Conservation (phyloP, 163 green algal species). For the Scenedesmus sp. region DNA sequence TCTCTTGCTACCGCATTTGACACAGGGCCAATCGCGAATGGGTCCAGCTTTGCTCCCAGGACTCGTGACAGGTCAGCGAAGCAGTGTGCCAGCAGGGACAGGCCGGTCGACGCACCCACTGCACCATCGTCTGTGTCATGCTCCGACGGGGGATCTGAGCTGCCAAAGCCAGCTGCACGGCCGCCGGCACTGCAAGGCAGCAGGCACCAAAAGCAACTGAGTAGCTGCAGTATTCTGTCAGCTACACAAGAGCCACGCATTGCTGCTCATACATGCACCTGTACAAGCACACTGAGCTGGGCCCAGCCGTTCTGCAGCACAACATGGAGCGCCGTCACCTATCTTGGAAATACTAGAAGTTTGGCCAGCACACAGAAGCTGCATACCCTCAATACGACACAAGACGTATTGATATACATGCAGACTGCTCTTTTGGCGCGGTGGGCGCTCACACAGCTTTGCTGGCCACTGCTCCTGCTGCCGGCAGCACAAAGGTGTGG, state of each 20-base stretch:
- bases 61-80: slow-evolving; percentile 62
- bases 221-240: too few species aligned
- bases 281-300: too few species aligned
- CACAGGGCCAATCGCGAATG: slow-evolving; percentile 65
- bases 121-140: slow-evolving; percentile 42
- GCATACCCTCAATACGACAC: too few species aligned
- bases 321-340: background rate
- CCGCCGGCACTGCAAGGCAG: slow-evolving; percentile 55
- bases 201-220: background rate
- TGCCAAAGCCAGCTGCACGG: slow-evolving; percentile 56
- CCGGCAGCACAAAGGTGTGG: slow-evolving; percentile 65
- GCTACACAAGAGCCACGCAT: too few species aligned
- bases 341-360: too few species aligned
- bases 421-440: too few species aligned
- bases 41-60: slow-evolving; percentile 68
- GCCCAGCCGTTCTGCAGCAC: background rate
- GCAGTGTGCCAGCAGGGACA: slow-evolving; percentile 71
- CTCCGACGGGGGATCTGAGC: slow-evolving; percentile 33
- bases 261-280: background rate
- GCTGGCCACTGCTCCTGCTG: slow-evolving; percentile 55
- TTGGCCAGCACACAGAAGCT: too few species aligned
- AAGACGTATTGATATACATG: too few species aligned
- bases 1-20: slow-evolving; percentile 49
- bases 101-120: slow-evolving; percentile 49
- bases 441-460: slow-evolving; percentile 63